Evolutionary conservation across 805 yeast genomes (phyloP).

Genomic region (Candida silvatica): DNA sequence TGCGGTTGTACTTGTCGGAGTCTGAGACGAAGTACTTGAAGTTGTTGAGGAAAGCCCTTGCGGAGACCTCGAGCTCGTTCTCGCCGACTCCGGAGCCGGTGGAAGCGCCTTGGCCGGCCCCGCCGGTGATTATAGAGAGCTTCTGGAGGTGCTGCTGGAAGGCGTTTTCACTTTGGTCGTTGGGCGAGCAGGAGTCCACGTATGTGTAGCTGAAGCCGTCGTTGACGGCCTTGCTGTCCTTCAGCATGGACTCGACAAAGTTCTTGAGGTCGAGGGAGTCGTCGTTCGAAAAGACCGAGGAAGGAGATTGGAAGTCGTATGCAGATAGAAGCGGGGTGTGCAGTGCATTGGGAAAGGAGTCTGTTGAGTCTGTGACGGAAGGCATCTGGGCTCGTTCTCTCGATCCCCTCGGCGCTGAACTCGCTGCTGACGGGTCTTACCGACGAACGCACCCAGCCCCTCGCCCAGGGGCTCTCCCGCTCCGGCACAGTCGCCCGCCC

Average conservation of each 20-base stretch:
- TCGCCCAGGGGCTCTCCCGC: not conserved
- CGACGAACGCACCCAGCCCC: not conserved
- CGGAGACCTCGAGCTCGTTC: constrained; percentile 2
- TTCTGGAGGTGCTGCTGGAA: constrained; percentile 1
- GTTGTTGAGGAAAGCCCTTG: constrained; percentile 1
- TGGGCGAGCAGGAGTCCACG: not conserved
- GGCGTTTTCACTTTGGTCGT: not conserved
- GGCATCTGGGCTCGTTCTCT: constrained; percentile 2
- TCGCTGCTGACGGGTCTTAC: not conserved
- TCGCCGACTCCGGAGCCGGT: not conserved
- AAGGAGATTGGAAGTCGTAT: too few species aligned
- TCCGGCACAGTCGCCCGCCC: not conserved
- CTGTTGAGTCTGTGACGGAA: too few species aligned
- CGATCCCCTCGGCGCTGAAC: constrained; percentile 2
- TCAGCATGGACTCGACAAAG: constrained; percentile 1
- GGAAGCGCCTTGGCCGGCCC: not conserved
- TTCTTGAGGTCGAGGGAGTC: not conserved
- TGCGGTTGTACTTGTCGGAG: constrained; percentile 2
- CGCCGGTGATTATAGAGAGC: not conserved
- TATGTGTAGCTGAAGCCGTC: not conserved
- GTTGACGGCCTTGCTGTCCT: not conserved
- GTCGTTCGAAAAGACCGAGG: not conserved
- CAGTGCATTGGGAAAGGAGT: too few species aligned
- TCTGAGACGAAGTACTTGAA: constrained; percentile 3
- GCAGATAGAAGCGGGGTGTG: too few species aligned